Conservation (phyloP, 208 protist genomes). For the Tritrichomonas musculus region DNA sequence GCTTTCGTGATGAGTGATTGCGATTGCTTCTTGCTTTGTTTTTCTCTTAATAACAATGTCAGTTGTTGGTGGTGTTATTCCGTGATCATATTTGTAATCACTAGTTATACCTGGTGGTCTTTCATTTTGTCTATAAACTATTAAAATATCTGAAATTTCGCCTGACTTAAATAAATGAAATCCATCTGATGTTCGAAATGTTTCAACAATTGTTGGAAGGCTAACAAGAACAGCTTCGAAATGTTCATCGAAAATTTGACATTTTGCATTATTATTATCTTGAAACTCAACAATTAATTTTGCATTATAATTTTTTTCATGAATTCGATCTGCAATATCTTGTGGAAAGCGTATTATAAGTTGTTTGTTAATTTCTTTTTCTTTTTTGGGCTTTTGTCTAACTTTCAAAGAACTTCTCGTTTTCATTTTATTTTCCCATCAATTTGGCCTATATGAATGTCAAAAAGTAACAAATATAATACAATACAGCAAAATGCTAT, state of each 20-base stretch:
- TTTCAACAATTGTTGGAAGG: conserved; percentile 21
- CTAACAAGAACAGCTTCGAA: not conserved
- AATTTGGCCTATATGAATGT: too few species aligned
- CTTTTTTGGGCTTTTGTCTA: too few species aligned
- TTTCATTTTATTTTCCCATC: too few species aligned
- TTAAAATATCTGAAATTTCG: conserved; percentile 14
- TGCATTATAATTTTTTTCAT: not conserved
- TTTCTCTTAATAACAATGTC: not conserved
- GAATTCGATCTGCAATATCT: not conserved
- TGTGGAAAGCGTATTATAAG: not conserved
- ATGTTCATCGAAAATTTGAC: not conserved
- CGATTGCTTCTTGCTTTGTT: not conserved
- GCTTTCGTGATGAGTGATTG: not conserved
- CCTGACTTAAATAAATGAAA: conserved; percentile 23
- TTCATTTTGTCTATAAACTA: not conserved
- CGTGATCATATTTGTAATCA: not conserved
- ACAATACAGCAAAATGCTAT: too few species aligned
- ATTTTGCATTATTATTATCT: not conserved
- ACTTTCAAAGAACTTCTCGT: too few species aligned
- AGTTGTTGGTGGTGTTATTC: not conserved
- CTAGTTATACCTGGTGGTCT: not conserved
- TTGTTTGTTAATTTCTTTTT: not conserved
- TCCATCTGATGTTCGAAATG: not conserved
- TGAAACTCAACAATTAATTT: not conserved
- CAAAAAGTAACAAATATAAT: too few species aligned